phyloP scores from a whole-genome alignment of 306 rosid genomes.

The Vicia villosa region DNA sequence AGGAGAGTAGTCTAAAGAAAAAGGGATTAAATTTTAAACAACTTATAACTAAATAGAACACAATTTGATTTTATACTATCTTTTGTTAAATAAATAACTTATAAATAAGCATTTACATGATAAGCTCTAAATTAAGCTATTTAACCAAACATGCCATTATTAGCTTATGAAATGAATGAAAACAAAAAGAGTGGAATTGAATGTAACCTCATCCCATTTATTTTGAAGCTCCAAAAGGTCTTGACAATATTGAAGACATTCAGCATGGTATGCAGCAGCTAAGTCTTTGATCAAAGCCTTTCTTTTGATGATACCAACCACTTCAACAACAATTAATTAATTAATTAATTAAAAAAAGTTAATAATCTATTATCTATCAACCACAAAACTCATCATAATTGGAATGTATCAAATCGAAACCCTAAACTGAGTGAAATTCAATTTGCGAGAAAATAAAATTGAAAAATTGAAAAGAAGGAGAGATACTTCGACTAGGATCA shows the following conservation, averaged over 20 bases:
- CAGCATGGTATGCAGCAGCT: constrained; percentile 80
- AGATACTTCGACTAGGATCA: constrained; percentile 42
- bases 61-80: not conserved
- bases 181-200: constrained; percentile 11
- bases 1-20: not conserved
- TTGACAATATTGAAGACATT: constrained; percentile 90
- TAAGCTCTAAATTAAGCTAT: not conserved
- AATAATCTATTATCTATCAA: constrained; percentile 6
- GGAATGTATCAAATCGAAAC: constrained; percentile 19
- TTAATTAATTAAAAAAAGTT: not conserved
- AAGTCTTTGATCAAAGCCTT: constrained; percentile 85
- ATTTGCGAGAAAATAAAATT: not conserved
- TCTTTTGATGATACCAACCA: constrained; percentile 92
- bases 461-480: not conserved
- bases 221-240: constrained; percentile 88
- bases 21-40: not conserved
- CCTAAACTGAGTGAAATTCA: constrained; percentile 23
- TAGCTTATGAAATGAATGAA: constrained; percentile 7
- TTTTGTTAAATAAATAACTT: not conserved
- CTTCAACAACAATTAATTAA: constrained; percentile 47
- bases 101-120: not conserved
- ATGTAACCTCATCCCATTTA: constrained; percentile 80
- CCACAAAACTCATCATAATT: not conserved
- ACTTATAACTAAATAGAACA: not conserved
- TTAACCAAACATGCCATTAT: not conserved